Percentiles rank a stretch among this genome's conserved stretches.
Evolutionary conservation across 139 green algal species (phyloP).

Genomic region (Dunaliella sp.): DNA sequence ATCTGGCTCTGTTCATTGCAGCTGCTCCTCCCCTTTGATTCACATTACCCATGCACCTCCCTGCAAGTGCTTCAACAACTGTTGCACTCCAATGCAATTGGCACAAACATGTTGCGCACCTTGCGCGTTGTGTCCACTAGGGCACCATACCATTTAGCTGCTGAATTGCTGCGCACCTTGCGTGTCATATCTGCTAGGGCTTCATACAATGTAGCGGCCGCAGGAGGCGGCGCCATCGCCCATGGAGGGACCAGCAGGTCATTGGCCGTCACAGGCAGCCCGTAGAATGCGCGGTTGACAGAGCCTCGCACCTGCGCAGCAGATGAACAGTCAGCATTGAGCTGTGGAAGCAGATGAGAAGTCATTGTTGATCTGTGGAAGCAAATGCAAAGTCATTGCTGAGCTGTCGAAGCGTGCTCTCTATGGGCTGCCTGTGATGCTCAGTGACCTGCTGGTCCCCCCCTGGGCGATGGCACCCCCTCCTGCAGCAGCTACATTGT

Average conservation of each 20-base stretch:
- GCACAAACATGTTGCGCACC: too few relatives aligned
- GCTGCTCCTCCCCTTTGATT: too few relatives aligned
- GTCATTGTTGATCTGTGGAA: too few relatives aligned
- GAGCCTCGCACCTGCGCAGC: conserved; percentile 23
- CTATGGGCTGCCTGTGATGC: conserved; percentile 53
- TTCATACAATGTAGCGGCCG: conserved; percentile 58
- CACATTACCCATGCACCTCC: too few relatives aligned
- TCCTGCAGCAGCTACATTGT: conserved; percentile 57
- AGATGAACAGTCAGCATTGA: too few relatives aligned
- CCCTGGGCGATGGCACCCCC: conserved; percentile 37
- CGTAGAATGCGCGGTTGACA: conserved; percentile 63
- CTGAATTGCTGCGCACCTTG: conserved; percentile 1
- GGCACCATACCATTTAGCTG: too few relatives aligned
- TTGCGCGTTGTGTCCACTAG: too few relatives aligned
- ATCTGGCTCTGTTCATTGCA: too few relatives aligned
- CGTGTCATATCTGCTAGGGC: conserved; percentile 15
- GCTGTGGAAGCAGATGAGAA: too few relatives aligned
- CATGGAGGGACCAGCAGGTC: conserved; percentile 56
- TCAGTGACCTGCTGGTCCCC: conserved; percentile 60
- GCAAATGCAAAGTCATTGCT: too few relatives aligned
- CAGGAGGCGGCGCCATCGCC: conserved; percentile 45
- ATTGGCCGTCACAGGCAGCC: conserved; percentile 43
- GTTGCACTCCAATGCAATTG: too few relatives aligned
- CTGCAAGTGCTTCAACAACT: too few relatives aligned
- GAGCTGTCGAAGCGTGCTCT: conserved; percentile 64